Evolutionary conservation across 1,284 basidiomycete genomes (phyloP), one percentile per base, ranked within the genome.

Genomic region (Abortiporus biennis): DNA sequence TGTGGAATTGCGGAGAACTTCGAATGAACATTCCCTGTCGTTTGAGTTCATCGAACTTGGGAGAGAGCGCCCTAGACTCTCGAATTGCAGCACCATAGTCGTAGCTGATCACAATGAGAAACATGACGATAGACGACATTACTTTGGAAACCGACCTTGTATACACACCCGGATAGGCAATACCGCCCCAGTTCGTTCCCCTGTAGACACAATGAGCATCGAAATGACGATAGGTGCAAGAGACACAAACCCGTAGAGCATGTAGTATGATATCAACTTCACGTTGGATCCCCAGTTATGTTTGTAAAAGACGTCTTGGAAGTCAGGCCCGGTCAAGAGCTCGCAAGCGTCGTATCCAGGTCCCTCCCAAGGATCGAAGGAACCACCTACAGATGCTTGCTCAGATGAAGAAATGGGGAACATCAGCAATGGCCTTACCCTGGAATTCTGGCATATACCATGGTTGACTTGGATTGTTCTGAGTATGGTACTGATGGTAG

Each of bases 181-280:
- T 66, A 6, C 68, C 81, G 40, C 84, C 85, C 86, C 86, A 89
- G 4, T 78, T 85, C 0, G 85, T 89, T 27, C 85, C 85, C 13
- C 85, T 86, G 44, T 1, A 6, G 3, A 32, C 12, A 17, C 17
- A 41, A 13, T 29, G 13, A 19, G 32, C 32, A 29, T 29, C 8
- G 9, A 29, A 8, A 29, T 29, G 8, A 9, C 27, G 27, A 29
- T 8, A 29, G 8, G 27, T 29, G 22, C 19, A 11, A n/a, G n/a
- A n/a, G 44, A 13, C 13, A 33, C 66, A 24, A 55, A 82, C 83
- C 82, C 84, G 49, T 79, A 86, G 43, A 85, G 54, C 85, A 88
- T 88, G 59, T 89, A 89, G 52, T 83, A 85, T 49, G 75, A 86
- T 39, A 87, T 77, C 43, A 88, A 49, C 55, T 88, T 87, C 3